Base-by-base conservation (phyloP, 345 rosid species). In the Anastatica hierochuntica region DNA sequence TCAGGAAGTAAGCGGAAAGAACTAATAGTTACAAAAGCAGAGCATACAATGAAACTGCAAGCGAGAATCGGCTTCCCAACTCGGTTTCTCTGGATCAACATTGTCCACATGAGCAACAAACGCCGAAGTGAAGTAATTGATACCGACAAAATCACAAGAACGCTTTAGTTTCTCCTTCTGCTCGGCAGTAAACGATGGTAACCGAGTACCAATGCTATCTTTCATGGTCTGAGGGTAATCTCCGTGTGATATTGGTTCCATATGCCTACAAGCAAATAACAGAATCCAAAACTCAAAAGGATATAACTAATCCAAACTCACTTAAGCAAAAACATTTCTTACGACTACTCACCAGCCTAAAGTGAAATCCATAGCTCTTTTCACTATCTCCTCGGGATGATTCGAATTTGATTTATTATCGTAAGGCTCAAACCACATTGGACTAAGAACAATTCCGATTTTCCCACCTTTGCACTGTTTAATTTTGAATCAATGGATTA, bases 281-380 rank as follows among this genome's bases (percentile, higher is more conserved):
- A 47, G 13, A 33, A 24, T 33, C 62, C 46, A 60, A 49, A 44
- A 14, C 33, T 53, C 56, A 37, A 13, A 66, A 37, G 6, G n/a
- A n/a, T n/a, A n/a, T n/a, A n/a, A n/a, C n/a, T 52, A 29, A 59
- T 27, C 39, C 10, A 54, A 37, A 3, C 4, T 13, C 4, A 20
- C 38, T 10, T 23, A 15, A 43, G 24, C 14, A 31, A 17, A 1
- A 34, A 11, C 10, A 12, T 12, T 13, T 57, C 20, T 30, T 31
- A 17, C 43, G 10, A 58, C 41, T 43, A 60, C 71, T 67, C 47
- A 68, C 72, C 72, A 68, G 57, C 68, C 72, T 48, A 61, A 52
- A 26, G 62, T 68, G 58, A 68, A 68, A 43, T 55, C 72, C 51
- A 68, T 62, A 35, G 67, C 67, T 68, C 67, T 53, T 47, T 68